Percentiles rank a stretch among this genome's conserved stretches.
phyloP scores from a whole-genome alignment of 2,329 filamentous ascomycete genomes.

The Aspergillus jensenii region DNA sequence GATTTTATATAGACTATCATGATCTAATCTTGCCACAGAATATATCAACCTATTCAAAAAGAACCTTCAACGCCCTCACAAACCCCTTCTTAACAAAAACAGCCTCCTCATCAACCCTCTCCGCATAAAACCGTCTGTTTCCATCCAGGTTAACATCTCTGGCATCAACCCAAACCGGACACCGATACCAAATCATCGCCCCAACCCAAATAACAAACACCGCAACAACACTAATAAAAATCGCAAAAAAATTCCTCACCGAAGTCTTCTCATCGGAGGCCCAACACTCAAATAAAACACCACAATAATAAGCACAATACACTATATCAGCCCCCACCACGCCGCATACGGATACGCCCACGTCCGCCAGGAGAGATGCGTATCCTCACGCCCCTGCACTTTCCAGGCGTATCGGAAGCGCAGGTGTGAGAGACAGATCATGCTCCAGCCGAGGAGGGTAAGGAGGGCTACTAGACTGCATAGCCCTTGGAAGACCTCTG shows the following conservation, averaged over 20 bases:
- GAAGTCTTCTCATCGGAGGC: conserved; percentile 17
- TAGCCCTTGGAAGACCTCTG: conserved; percentile 50
- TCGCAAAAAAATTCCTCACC: conserved; percentile 49
- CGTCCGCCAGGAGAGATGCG: conserved; percentile 45
- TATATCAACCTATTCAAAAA: no score
- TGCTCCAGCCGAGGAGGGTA: conserved; percentile 46
- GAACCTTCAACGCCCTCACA: no score
- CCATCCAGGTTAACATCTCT: conserved; percentile 37
- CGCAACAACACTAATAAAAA: conserved; percentile 46
- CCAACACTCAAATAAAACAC: conserved; percentile 47
- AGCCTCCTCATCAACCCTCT: conserved; percentile 3
- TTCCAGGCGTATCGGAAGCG: conserved; percentile 46
- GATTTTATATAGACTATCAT: no score
- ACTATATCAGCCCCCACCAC: conserved; percentile 47
- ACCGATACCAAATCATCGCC: conserved; percentile 42
- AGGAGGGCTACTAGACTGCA: conserved; percentile 49
- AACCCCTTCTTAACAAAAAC: no score
- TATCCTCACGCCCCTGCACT: conserved; percentile 36
- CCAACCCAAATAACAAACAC: conserved; percentile 45
- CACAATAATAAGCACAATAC: conserved; percentile 46
- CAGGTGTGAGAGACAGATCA: conserved; percentile 46
- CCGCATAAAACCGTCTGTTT: conserved; percentile 15
- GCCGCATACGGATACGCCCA: conserved; percentile 47
- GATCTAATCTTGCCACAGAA: no score
- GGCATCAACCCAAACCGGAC: conserved; percentile 35